phyloP scores from a whole-genome alignment of 2,329 filamentous ascomycete species.

The Fusarium ambrosium region DNA sequence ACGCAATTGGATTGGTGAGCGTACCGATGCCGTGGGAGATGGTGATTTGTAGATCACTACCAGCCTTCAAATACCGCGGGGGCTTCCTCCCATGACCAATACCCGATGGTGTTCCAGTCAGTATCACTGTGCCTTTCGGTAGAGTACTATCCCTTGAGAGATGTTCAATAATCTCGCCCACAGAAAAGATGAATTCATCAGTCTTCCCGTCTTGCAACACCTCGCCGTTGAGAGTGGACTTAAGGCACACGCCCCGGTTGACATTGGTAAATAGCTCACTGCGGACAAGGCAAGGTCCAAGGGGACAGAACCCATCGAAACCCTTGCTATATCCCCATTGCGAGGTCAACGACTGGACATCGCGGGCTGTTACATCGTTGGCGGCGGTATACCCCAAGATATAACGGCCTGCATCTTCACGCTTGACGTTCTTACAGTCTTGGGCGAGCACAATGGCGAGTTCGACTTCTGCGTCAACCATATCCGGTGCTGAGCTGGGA shows the following conservation, averaged over 20 bases:
- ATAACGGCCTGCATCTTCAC: background rate
- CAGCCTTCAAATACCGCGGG: background rate
- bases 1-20: background rate
- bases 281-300: background rate
- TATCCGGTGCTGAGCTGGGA: background rate
- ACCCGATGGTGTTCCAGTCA: background rate
- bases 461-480: background rate
- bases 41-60: background rate
- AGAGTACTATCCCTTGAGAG: background rate
- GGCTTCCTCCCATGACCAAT: constrained; percentile 1
- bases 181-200: background rate
- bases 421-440: background rate
- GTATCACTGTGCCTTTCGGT: background rate
- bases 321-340: background rate
- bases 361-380: background rate
- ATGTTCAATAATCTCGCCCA: background rate
- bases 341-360: background rate
- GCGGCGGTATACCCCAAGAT: background rate
- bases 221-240: background rate
- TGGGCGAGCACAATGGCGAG: background rate
- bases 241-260: background rate
- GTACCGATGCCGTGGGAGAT: background rate
- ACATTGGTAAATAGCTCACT: background rate
- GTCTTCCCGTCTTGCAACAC: background rate
- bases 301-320: background rate